These are phyloP conservation scores for Ustilago esculenta DNA, from an alignment of 1,284 basidiomycete genomes.

Conservation along the genomic window DNA sequence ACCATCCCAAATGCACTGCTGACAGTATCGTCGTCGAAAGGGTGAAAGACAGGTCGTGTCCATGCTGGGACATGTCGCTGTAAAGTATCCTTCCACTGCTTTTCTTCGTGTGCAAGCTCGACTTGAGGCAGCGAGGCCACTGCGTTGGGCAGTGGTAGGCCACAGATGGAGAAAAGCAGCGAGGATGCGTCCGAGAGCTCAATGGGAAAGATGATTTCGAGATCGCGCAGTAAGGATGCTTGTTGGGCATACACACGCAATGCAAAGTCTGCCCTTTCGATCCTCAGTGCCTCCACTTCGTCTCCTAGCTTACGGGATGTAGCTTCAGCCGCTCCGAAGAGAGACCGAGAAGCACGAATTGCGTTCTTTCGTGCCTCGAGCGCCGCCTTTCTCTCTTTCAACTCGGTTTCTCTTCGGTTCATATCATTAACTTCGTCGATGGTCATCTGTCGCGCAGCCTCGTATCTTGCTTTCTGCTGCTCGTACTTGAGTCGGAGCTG, in stretches of 20 bases:
- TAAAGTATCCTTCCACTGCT: constrained; percentile 29
- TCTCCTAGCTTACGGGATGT: constrained; percentile 3
- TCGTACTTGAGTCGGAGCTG: constrained; percentile 32
- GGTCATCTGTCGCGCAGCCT: constrained; percentile 10
- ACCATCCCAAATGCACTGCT: constrained; percentile 58
- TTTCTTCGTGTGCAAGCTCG: constrained; percentile 36
- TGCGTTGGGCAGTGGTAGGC: constrained; percentile 58
- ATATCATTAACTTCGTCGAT: constrained; percentile 21
- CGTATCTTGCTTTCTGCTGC: constrained; percentile 18
- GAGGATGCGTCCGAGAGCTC: constrained; percentile 57
- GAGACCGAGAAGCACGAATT: constrained; percentile 4
- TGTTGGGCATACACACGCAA: constrained; percentile 35
- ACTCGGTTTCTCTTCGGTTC: constrained; percentile 4
- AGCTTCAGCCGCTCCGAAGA: constrained; percentile 20
- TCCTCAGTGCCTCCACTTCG: constrained; percentile 9
- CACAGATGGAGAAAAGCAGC: constrained; percentile 62
- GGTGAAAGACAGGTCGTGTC: constrained; percentile 27
- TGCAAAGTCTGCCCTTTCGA: constrained; percentile 1
- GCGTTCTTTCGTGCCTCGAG: constrained; percentile 22
- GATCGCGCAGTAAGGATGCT: constrained; percentile 47
- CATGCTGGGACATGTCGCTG: constrained; percentile 7
- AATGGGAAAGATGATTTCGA: constrained; percentile 64
- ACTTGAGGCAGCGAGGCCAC: constrained; percentile 25
- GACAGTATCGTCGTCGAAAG: constrained; percentile 51
- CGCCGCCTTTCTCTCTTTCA: constrained; percentile 10